Conservation (phyloP, 2,329 filamentous ascomycete species). For the Cladosporium sp. region DNA sequence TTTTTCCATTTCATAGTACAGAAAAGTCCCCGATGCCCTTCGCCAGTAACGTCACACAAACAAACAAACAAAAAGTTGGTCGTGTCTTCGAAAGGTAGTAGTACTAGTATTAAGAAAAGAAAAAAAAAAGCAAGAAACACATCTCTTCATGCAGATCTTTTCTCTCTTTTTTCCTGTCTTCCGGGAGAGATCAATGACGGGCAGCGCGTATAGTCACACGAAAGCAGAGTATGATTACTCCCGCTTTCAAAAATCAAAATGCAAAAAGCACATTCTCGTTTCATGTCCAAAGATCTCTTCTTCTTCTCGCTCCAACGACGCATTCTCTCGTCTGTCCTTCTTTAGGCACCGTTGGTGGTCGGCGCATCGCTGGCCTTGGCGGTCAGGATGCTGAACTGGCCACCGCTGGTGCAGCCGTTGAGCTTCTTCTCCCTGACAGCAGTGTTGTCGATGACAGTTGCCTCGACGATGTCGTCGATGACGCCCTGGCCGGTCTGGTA, state of each 20-base stretch:
- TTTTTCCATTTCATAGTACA: constrained; percentile 8
- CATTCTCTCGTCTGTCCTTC: neutral
- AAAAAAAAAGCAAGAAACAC: neutral
- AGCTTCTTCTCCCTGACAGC: constrained; percentile 76
- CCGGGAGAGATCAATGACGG: neutral
- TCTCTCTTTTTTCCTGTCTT: neutral
- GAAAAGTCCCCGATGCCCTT: neutral
- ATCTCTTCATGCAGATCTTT: neutral
- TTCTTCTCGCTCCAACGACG: neutral
- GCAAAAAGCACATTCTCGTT: too few species aligned
- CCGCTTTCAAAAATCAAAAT: neutral
- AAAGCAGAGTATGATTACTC: neutral
- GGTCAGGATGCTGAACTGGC: constrained; percentile 69
- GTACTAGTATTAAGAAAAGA: neutral
- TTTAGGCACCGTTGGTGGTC: constrained; percentile 7
- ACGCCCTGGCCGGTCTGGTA: constrained; percentile 79
- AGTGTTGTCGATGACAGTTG: constrained; percentile 81
- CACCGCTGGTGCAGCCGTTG: constrained; percentile 79
- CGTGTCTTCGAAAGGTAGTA: neutral
- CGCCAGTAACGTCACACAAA: neutral
- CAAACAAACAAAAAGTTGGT: neutral
- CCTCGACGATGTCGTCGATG: constrained; percentile 75
- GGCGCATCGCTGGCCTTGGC: constrained; percentile 23
- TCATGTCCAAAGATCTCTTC: neutral
- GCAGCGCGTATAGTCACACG: neutral